Evolutionary conservation across 805 yeast species (phyloP), one percentile per base, ranked within the genome.

Genomic region (Pichia heedii): DNA sequence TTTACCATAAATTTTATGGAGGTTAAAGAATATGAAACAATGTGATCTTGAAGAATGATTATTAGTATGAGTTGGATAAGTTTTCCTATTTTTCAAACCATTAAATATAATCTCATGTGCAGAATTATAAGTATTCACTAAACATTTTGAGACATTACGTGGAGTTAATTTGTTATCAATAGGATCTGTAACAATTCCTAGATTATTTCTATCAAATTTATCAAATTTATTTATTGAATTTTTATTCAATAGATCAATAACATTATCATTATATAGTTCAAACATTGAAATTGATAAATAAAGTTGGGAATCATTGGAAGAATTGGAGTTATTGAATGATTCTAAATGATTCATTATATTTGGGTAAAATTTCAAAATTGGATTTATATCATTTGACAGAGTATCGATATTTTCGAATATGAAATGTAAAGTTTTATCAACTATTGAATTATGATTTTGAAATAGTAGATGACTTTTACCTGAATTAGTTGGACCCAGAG

Each of bases 401-500:
- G 38, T 15, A 13, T 45, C 42, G 6, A 55, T 22, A 15, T 45
- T 39, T 0, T 52, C 43, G 38, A 60, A 63, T n/a, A 61, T 49
- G 22, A 50, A 43, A 6, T 46, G 35, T 18, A 61, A 45, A 1
- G 61, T 52, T 10, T 51, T 41, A 7, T 50, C 29, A 13, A 51
- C 26, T 19, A 51, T 36, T 5, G 43, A 48, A 19, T 44, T 36
- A 12, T 43, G 55, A 44, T 58, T 56, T 22, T 71, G 67, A 45
- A 67, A 62, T 4, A 69, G 48, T 1, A 72, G 57, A 45, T 57
- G 61, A 11, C 66, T 60, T 48, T 75, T 75, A 2, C 80, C 80
- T 6, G 75, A 66, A 30, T 72, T 73, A 0, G 79, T 69, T 29
- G 80, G 74, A 1, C 81, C 81, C 50, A 76, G 51, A 0, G 77